Base-by-base conservation (phyloP, 176 grass and related monocot genomes). In the Oryza brachyantha region DNA sequence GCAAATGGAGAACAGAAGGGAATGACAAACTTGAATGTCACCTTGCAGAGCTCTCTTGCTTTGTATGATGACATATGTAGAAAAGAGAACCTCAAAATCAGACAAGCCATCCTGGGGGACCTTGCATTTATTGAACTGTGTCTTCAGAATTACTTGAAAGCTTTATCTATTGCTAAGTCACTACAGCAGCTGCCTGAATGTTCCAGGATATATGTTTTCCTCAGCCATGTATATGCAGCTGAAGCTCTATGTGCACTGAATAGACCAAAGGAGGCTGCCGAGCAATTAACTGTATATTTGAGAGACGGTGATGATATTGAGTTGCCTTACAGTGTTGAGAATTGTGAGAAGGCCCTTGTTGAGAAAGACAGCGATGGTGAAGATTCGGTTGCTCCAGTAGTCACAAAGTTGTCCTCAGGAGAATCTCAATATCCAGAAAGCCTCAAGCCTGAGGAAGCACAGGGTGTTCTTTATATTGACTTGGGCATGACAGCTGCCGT, bases 101-200 rank as follows among this genome's bases (percentile, higher is more conserved):
- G 72, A 82, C 90, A 97, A 55, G 90, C 90, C 14, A 41, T 93
- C 19, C 70, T 97, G 48, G 87, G 76, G 48, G 78, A 88, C 72
- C 77, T 97, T 46, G 90, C 93, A 17, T 97, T 93, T 79, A 40
- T 97, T 28, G 93, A 93, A 64, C 72, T 97, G 71, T 86, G 87
- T 66, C 91, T 88, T 54, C 81, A 88, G 75, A 93, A 97, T 86
- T 85, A 85, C 17, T 81, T 88, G 55, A 93, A 70, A 88, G 85
- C 90, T 68, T 84, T 90, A 67, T 82, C 81, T 68, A 75, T 75
- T 81, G 82, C 85, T 31, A 97, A 82, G 57, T 80, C 21, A 3
- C 79, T 97, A 76, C 71, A 84, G 66, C 66, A 86, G 31, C 73
- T 97, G 60, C 64, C 71, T 41, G 87, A 80, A 59, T 97, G 90